Evolutionary conservation across 495 filamentous ascomycete species (phyloP).

Genomic region (Aspergillus mulundensis): DNA sequence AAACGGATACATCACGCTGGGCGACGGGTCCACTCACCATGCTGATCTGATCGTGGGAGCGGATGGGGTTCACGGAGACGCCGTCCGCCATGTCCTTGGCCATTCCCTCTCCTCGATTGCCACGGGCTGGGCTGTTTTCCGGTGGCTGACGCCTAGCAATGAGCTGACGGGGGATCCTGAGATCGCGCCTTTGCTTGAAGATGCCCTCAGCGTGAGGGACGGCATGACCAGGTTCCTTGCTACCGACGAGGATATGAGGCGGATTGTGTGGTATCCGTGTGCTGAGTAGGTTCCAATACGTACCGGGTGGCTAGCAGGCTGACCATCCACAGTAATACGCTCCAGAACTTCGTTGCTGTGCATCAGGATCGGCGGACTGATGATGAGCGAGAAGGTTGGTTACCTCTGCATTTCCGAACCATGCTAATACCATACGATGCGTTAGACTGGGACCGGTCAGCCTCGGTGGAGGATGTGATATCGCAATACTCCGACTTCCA

Average conservation of each 20-base stretch:
- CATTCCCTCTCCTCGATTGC: background rate
- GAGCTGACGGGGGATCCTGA: background rate
- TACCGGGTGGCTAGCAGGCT: background rate
- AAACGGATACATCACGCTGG: constrained; percentile 30
- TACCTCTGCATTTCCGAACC: too few species aligned
- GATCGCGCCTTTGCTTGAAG: background rate
- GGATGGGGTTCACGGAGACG: constrained; percentile 45
- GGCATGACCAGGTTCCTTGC: background rate
- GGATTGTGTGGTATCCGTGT: constrained; percentile 34
- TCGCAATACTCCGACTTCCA: background rate
- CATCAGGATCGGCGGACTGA: constrained; percentile 7
- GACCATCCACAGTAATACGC: constrained; percentile 23
- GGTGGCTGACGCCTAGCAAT: constrained; percentile 23
- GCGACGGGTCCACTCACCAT: constrained; percentile 25
- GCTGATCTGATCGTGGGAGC: constrained; percentile 47
- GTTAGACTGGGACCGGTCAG: constrained; percentile 10
- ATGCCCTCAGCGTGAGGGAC: background rate
- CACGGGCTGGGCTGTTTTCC: constrained; percentile 22
- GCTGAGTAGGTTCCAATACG: constrained; percentile 14
- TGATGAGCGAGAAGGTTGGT: constrained; percentile 14
- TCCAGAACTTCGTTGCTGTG: constrained; percentile 47
- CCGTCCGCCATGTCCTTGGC: constrained; percentile 20
- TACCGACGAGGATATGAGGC: constrained; percentile 8
- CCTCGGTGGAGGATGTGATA: background rate
- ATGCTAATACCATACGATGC: too few species aligned